These are phyloP conservation scores for Sonneratia caseolaris DNA, from an alignment of 345 rosid genomes.

Conservation along the genomic window DNA sequence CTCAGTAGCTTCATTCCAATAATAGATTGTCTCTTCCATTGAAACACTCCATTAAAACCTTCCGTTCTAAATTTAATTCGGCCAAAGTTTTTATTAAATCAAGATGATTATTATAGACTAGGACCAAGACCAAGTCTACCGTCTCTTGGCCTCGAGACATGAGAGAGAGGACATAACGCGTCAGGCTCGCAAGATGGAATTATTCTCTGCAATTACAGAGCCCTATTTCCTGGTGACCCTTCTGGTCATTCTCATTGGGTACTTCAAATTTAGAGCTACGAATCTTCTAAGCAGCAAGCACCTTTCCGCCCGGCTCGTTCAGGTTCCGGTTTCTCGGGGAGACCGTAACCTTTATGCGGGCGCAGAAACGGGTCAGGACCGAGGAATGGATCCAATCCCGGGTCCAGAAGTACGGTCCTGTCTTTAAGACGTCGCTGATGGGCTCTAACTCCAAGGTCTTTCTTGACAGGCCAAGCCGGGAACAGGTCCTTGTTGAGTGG, in stretches of 20 bases:
- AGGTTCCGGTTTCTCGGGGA: not conserved
- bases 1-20: no score
- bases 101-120: no score
- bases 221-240: not conserved
- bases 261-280: not conserved
- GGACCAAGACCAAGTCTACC: no score
- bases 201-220: not conserved
- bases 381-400: slow-evolving; percentile 28
- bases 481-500: slow-evolving; percentile 23
- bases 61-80: no score
- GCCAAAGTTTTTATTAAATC: no score
- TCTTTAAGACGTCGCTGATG: slow-evolving; percentile 25
- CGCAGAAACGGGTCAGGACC: slow-evolving; percentile 10
- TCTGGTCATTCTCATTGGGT: not conserved
- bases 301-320: not conserved
- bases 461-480: slow-evolving; percentile 20
- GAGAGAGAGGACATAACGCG: no score
- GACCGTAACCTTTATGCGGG: no score
- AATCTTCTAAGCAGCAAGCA: not conserved
- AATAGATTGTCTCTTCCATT: no score
- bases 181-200: not conserved
- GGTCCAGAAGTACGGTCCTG: slow-evolving; percentile 22
- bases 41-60: no score
- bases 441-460: slow-evolving; percentile 22
- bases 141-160: no score